Conservation (phyloP, 164 flowering plant species). For the Taxillus chinensis region DNA sequence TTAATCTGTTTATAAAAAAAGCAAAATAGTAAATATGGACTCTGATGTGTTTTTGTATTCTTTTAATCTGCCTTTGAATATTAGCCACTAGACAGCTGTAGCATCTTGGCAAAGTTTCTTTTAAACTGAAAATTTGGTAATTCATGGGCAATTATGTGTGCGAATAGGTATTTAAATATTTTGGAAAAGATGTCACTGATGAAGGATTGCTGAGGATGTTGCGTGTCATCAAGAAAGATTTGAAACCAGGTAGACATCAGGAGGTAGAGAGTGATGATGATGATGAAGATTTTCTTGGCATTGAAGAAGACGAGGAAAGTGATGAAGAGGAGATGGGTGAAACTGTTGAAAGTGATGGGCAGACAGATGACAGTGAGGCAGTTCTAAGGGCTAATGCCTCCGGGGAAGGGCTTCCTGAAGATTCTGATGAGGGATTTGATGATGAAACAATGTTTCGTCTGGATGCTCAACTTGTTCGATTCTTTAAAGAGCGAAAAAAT, state of each 20-base stretch:
- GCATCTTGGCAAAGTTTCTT: too few species aligned
- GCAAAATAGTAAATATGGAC: too few species aligned
- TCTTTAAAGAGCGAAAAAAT: slow-evolving; percentile 69
- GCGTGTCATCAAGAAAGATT: slow-evolving; percentile 66
- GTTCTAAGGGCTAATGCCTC: slow-evolving; percentile 20
- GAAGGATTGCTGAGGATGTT: slow-evolving; percentile 67
- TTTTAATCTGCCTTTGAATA: too few species aligned
- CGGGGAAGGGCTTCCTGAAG: slow-evolving; percentile 38
- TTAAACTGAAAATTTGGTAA: too few species aligned
- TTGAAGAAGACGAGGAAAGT: slow-evolving; percentile 77
- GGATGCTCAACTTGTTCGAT: slow-evolving; percentile 72
- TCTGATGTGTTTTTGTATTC: too few species aligned
- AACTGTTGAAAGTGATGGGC: slow-evolving; percentile 58
- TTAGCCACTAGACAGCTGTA: too few species aligned
- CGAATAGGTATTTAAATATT: slow-evolving; percentile 71
- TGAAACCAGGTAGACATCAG: slow-evolving; percentile 73
- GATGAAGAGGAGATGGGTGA: slow-evolving; percentile 61
- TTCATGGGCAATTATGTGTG: too few species aligned
- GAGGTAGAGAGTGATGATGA: slow-evolving; percentile 38
- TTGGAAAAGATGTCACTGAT: slow-evolving; percentile 55
- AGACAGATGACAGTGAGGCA: slow-evolving; percentile 64
- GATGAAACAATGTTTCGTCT: slow-evolving; percentile 95
- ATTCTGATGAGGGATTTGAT: slow-evolving; percentile 88
- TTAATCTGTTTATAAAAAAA: too few species aligned
- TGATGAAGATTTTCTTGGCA: slow-evolving; percentile 54